A percentile compares a stretch with the other conserved stretches of the same genome.
phyloP scores from a whole-genome alignment of 2,329 filamentous ascomycete genomes.

The Clarireedia sp. region DNA sequence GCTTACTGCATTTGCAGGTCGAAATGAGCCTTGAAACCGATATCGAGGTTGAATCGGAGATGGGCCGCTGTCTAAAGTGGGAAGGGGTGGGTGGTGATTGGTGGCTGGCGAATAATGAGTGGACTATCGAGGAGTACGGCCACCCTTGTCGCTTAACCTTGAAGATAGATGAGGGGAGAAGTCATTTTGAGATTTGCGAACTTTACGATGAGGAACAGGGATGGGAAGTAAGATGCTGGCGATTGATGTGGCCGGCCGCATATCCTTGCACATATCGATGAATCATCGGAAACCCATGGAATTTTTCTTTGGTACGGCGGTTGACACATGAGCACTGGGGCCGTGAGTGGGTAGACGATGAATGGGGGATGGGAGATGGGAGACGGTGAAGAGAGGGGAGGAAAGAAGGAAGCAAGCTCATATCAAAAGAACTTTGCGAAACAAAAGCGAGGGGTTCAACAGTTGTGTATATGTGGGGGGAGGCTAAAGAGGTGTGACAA shows the following conservation, averaged over 20 bases:
- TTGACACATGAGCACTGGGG: too few relatives aligned
- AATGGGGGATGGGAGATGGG: too few relatives aligned
- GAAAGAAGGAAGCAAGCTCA: neutral
- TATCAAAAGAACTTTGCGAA: too few relatives aligned
- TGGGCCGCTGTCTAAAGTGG: constrained; percentile 1
- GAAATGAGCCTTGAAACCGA: neutral
- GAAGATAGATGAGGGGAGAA: constrained; percentile 1
- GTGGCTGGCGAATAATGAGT: neutral
- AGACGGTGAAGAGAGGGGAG: neutral
- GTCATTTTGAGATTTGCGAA: constrained; percentile 10
- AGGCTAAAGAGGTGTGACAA: neutral
- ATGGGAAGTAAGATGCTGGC: constrained; percentile 1
- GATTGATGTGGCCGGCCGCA: constrained; percentile 1
- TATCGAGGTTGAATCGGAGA: neutral
- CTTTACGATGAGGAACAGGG: constrained; percentile 5
- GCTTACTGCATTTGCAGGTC: too few relatives aligned
- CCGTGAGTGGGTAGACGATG: too few relatives aligned
- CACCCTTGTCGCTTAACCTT: neutral
- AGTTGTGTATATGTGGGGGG: neutral
- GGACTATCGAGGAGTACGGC: too few relatives aligned
- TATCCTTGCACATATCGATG: constrained; percentile 3
- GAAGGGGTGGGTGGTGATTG: neutral
- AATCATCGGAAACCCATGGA: neutral
- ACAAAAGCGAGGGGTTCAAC: neutral
- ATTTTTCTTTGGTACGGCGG: too few relatives aligned